Percentiles rank a stretch among this genome's conserved stretches.
phyloP scores from a whole-genome alignment of 2,329 filamentous ascomycete species.

The Colletotrichum destructivum region DNA sequence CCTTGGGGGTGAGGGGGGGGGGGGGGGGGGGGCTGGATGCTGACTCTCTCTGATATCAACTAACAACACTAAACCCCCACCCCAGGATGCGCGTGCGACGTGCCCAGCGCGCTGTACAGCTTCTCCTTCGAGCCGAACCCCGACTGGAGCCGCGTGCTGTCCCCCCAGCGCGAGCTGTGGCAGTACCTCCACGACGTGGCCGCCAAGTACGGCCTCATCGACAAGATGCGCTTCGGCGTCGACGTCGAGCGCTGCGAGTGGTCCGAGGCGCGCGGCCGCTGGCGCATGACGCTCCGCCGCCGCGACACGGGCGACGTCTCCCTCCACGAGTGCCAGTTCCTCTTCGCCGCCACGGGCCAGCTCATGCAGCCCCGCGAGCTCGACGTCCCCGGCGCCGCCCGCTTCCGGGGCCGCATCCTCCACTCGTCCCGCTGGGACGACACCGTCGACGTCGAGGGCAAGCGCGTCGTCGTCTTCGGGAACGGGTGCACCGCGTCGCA shows the following conservation, averaged over 20 bases:
- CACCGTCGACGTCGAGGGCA: conserved; percentile 62
- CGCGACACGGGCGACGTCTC: conserved; percentile 44
- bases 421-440: conserved; percentile 71
- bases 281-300: conserved; percentile 52
- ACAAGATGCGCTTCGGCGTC: conserved; percentile 57
- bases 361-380: conserved; percentile 53
- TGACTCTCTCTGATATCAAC: no score
- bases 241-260: conserved; percentile 57
- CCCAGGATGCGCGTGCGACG: conserved; percentile 65
- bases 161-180: conserved; percentile 69
- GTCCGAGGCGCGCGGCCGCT: conserved; percentile 52
- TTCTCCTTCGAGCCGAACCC: conserved; percentile 73
- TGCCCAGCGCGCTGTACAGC: conserved; percentile 74
- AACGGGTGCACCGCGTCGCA: conserved; percentile 70
- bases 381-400: conserved; percentile 63
- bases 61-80: background rate
- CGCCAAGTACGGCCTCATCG: conserved; percentile 57
- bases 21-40: no score
- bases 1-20: no score
- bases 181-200: conserved; percentile 70
- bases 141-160: conserved; percentile 72
- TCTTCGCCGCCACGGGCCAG: conserved; percentile 55
- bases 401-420: conserved; percentile 67
- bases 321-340: conserved; percentile 57
- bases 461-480: conserved; percentile 68